Evolutionary conservation across 2,329 filamentous ascomycete species (phyloP).

Genomic region (Talaromyces piceae): DNA sequence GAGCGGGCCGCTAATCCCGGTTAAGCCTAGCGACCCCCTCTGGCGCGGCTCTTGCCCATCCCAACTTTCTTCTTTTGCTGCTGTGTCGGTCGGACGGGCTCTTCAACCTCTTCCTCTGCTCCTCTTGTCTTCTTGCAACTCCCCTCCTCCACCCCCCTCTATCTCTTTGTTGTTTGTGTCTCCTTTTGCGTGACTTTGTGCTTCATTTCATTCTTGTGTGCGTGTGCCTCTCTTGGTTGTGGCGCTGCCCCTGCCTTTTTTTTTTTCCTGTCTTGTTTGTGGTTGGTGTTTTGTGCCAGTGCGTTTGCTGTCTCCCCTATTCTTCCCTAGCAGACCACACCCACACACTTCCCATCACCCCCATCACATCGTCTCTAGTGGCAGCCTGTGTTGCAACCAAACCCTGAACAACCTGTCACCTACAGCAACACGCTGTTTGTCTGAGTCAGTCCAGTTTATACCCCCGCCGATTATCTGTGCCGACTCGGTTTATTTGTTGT

Average conservation of each 20-base stretch:
- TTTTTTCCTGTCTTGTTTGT: background rate
- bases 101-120: constrained; percentile 15
- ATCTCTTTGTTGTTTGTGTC: constrained; percentile 1
- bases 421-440: background rate
- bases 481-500: background rate
- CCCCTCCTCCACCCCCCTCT: background rate
- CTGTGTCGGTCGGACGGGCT: no score
- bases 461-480: background rate
- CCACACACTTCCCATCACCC: no score
- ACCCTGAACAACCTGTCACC: no score
- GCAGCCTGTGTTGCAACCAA: background rate
- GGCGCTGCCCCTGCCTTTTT: background rate
- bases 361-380: background rate
- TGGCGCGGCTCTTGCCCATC: constrained; percentile 23
- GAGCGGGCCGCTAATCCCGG: constrained; percentile 6
- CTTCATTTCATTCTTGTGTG: background rate
- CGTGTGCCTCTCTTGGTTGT: background rate
- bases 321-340: background rate
- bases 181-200: constrained; percentile 1
- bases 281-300: background rate
- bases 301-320: background rate
- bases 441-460: background rate
- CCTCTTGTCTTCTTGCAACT: constrained; percentile 9
- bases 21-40: constrained; percentile 16
- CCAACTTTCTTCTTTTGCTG: no score